Percentiles rank a stretch among this genome's conserved stretches.
These are phyloP conservation scores for Panus rudis DNA, from an alignment of 768 basidiomycete species.

Conservation along the genomic window DNA sequence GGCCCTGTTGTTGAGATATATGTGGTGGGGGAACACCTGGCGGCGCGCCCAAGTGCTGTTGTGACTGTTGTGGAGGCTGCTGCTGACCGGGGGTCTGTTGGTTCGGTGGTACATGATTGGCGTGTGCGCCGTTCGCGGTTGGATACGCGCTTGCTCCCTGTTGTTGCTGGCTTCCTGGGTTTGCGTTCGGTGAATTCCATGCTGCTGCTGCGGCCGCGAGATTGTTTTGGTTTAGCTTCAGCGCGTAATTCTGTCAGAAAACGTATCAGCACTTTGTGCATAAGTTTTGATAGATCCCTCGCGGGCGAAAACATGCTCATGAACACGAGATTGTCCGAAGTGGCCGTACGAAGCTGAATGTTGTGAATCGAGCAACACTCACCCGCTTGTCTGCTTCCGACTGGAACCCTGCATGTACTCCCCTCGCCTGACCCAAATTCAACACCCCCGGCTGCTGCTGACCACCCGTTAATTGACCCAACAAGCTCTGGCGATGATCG, in stretches of 20 bases:
- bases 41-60: constrained; percentile 47
- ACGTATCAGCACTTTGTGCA: no score
- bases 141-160: constrained; percentile 17
- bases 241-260: constrained; percentile 23
- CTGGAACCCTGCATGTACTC: constrained; percentile 34
- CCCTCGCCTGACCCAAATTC: constrained; percentile 38
- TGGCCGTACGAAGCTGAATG: background rate
- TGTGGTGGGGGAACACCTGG: constrained; percentile 39
- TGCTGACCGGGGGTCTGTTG: constrained; percentile 17
- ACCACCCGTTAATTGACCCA: constrained; percentile 43
- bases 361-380: constrained; percentile 36
- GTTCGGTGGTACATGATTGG: constrained; percentile 21
- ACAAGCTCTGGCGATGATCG: constrained; percentile 44
- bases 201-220: constrained; percentile 33
- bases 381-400: constrained; percentile 62
- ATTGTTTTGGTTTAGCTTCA: constrained; percentile 46
- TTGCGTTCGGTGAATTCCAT: constrained; percentile 55
- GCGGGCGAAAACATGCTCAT: no score
- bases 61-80: constrained; percentile 29
- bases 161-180: constrained; percentile 27
- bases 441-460: constrained; percentile 60
- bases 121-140: constrained; percentile 42
- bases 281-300: no score
- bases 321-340: background rate
- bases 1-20: constrained; percentile 23